A percentile compares a stretch with the other conserved stretches of the same genome.
phyloP scores from a whole-genome alignment of 2,329 filamentous ascomycete genomes.

The Colletotrichum viniferum region DNA sequence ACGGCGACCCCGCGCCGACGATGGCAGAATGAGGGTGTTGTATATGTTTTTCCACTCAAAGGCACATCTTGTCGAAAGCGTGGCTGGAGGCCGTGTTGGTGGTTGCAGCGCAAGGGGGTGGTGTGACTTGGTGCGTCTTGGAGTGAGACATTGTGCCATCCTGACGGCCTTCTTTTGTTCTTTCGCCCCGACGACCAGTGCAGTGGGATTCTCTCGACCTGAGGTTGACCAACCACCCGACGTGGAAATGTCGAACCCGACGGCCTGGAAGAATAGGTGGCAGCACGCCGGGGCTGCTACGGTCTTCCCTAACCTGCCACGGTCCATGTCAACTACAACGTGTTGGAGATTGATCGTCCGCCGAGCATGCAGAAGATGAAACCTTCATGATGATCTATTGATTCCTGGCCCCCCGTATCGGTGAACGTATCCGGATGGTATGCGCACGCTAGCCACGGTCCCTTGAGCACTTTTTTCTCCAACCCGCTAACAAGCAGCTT shows the following conservation, averaged over 20 bases:
- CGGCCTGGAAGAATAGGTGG: not conserved
- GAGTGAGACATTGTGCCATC: not conserved
- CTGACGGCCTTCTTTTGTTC: not conserved
- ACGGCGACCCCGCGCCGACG: not conserved
- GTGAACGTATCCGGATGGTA: not conserved
- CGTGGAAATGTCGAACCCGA: not conserved
- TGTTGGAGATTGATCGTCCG: not conserved
- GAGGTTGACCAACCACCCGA: not conserved
- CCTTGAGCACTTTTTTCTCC: not conserved
- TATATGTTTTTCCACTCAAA: not conserved
- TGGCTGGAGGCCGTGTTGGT: not conserved
- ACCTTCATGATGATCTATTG: not conserved
- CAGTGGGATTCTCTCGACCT: not conserved
- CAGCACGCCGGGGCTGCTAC: not conserved
- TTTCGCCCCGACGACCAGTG: not conserved
- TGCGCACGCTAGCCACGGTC: not conserved
- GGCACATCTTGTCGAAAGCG: not conserved
- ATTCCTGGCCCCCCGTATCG: not conserved
- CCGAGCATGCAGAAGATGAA: not conserved
- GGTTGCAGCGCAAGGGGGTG: not conserved
- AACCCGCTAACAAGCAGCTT: not conserved
- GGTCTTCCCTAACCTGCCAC: not conserved
- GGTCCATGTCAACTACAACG: not conserved
- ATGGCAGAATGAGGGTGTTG: not conserved
- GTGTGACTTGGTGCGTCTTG: not conserved